These are phyloP conservation scores for Lyophyllum decastes DNA, from an alignment of 768 basidiomycete genomes.

Conservation along the genomic window DNA sequence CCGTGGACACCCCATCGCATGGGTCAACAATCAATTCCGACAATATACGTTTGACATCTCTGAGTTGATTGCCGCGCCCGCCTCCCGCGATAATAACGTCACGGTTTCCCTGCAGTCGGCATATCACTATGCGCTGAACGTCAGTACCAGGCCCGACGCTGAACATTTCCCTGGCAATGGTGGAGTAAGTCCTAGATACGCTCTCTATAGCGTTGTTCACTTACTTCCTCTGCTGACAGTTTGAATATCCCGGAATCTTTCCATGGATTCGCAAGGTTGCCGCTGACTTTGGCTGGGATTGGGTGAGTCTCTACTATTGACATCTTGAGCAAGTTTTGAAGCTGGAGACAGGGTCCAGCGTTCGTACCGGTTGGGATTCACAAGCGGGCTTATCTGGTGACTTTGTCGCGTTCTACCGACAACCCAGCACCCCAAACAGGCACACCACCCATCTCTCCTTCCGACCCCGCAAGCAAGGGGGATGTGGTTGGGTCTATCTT, in stretches of 20 bases:
- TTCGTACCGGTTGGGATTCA: conserved; percentile 57
- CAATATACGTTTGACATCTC: conserved; percentile 57
- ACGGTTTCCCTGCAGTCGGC: conserved; percentile 57
- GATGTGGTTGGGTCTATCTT: conserved; percentile 33
- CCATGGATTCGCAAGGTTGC: conserved; percentile 52
- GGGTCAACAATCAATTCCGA: conserved; percentile 60
- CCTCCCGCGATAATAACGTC: conserved; percentile 39
- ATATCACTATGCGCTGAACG: conserved; percentile 53
- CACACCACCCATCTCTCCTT: conserved; percentile 24
- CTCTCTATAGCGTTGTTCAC: not conserved
- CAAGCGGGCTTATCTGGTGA: conserved; percentile 56
- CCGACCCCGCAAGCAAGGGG: conserved; percentile 21
- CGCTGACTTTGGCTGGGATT: conserved; percentile 65
- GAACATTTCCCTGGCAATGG: conserved; percentile 41
- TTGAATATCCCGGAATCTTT: conserved; percentile 50
- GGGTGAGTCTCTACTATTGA: conserved; percentile 33
- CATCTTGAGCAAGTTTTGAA: not conserved
- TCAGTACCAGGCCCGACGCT: conserved; percentile 47
- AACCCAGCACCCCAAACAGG: conserved; percentile 15
- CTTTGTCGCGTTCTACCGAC: conserved; percentile 28
- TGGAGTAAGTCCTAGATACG: conserved; percentile 26
- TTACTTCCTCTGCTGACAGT: conserved; percentile 29
- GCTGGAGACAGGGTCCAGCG: conserved; percentile 48
- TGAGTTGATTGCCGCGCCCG: conserved; percentile 33
- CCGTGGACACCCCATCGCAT: conserved; percentile 50